phyloP scores from a whole-genome alignment of 495 filamentous ascomycete genomes.

The Tuber borchii region DNA sequence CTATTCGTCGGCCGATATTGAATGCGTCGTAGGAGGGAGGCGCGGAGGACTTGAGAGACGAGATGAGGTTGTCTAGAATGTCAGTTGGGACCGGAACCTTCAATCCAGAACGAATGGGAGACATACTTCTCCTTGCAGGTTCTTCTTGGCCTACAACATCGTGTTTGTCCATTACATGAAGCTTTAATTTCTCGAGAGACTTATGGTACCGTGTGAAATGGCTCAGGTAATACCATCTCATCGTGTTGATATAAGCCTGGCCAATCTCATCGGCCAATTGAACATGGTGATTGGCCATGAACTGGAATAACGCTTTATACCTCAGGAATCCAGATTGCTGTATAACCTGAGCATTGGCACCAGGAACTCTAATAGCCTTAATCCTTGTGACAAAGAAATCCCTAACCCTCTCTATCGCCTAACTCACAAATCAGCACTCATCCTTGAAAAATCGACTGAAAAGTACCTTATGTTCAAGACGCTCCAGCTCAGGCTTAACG shows the following conservation, averaged over 20 bases:
- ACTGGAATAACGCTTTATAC: constrained; percentile 79
- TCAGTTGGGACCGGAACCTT: constrained; percentile 35
- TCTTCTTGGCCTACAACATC: constrained; percentile 79
- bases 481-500: constrained; percentile 72
- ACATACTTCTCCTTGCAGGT: constrained; percentile 53
- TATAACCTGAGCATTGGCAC: constrained; percentile 91
- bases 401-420: constrained; percentile 87
- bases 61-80: constrained; percentile 35
- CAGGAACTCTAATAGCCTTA: constrained; percentile 83
- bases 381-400: constrained; percentile 92
- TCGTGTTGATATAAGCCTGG: constrained; percentile 94
- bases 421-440: constrained; percentile 20
- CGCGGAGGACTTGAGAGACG: constrained; percentile 40
- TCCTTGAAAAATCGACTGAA: not conserved
- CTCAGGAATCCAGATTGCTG: constrained; percentile 83
- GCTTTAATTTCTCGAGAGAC: constrained; percentile 72
- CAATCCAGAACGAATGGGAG: constrained; percentile 32
- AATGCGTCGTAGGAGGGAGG: constrained; percentile 76
- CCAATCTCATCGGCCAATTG: constrained; percentile 77
- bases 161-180: constrained; percentile 74
- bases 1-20: constrained; percentile 73
- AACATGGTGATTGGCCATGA: constrained; percentile 70
- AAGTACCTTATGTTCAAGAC: constrained; percentile 70
- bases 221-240: constrained; percentile 95
- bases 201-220: constrained; percentile 84